Conservation (phyloP, 345 rosid species). For the Populus deltoides region DNA sequence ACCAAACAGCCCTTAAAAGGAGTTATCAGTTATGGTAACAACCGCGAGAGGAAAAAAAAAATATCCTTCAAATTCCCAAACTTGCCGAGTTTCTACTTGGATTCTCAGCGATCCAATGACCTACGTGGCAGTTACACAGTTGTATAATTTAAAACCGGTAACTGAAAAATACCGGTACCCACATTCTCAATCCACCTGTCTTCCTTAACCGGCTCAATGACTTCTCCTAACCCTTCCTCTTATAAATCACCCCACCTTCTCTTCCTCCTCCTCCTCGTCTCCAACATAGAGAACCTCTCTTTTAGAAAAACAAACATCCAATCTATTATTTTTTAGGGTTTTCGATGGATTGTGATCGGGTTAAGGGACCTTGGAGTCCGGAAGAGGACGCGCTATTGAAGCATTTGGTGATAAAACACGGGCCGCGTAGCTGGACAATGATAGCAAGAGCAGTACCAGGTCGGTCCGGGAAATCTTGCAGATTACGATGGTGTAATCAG, state of each 20-base stretch:
- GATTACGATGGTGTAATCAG: constrained; percentile 33
- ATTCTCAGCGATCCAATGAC: constrained; percentile 13
- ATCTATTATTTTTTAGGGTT: neutral
- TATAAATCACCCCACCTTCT: constrained; percentile 9
- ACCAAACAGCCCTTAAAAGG: neutral
- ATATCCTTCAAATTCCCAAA: neutral
- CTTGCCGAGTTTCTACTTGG: constrained; percentile 3
- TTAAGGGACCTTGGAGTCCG: constrained; percentile 28
- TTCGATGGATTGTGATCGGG: constrained; percentile 6
- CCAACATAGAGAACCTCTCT: neutral
- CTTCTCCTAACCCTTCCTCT: constrained; percentile 21
- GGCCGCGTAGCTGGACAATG: constrained; percentile 28
- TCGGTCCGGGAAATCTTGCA: constrained; percentile 34
- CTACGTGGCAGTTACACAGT: constrained; percentile 36
- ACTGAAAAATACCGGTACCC: constrained; percentile 23
- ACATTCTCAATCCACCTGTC: neutral
- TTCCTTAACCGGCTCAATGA: constrained; percentile 24
- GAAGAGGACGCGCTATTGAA: constrained; percentile 17
- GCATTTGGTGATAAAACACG: constrained; percentile 16
- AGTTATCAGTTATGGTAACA: neutral
- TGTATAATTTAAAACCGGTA: constrained; percentile 24
- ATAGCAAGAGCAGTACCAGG: constrained; percentile 21
- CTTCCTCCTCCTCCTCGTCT: neutral
- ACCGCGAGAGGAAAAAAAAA: neutral
- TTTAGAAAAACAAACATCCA: neutral